A percentile compares a stretch with the other conserved stretches of the same genome.
Evolutionary conservation across 1,284 basidiomycete genomes (phyloP).

Genomic region (Salmacisia buchloeana): DNA sequence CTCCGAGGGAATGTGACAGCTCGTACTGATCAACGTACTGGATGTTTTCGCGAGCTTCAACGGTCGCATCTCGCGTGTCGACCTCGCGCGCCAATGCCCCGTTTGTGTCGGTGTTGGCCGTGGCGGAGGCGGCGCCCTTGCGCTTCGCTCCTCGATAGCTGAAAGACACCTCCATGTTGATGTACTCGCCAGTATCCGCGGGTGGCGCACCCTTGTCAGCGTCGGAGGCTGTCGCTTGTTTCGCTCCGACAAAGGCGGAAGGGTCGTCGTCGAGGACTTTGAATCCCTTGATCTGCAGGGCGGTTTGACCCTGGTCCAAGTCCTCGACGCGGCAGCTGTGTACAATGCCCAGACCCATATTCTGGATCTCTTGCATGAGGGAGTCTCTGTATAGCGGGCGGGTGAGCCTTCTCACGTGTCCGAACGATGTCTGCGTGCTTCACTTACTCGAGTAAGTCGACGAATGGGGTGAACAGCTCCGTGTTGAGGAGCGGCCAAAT

Average conservation of each 20-base stretch:
- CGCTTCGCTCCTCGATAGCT: conserved; percentile 28
- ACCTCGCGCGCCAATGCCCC: not conserved
- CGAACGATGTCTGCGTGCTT: not conserved
- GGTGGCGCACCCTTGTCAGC: conserved; percentile 13
- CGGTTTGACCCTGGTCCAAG: conserved; percentile 40
- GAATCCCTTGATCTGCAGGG: conserved; percentile 34
- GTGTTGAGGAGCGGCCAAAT: conserved; percentile 42
- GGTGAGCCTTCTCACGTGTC: too few species aligned
- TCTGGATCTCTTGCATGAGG: conserved; percentile 43
- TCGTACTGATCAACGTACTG: not conserved
- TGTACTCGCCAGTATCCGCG: conserved; percentile 35
- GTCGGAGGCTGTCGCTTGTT: not conserved
- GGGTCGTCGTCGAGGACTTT: conserved; percentile 23
- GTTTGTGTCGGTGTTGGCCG: not conserved
- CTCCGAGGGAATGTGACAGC: not conserved
- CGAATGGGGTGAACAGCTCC: conserved; percentile 42
- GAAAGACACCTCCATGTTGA: conserved; percentile 40
- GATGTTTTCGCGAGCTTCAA: conserved; percentile 5
- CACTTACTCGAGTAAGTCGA: conserved; percentile 37
- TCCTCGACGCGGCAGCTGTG: conserved; percentile 42
- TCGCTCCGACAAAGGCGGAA: not conserved
- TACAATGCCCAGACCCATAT: conserved; percentile 28
- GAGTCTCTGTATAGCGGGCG: conserved; percentile 17
- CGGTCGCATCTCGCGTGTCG: not conserved
- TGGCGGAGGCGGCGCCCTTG: conserved; percentile 21